Evolutionary conservation across 2,329 filamentous ascomycete genomes (phyloP).

Genomic region (Penicillium sp.): DNA sequence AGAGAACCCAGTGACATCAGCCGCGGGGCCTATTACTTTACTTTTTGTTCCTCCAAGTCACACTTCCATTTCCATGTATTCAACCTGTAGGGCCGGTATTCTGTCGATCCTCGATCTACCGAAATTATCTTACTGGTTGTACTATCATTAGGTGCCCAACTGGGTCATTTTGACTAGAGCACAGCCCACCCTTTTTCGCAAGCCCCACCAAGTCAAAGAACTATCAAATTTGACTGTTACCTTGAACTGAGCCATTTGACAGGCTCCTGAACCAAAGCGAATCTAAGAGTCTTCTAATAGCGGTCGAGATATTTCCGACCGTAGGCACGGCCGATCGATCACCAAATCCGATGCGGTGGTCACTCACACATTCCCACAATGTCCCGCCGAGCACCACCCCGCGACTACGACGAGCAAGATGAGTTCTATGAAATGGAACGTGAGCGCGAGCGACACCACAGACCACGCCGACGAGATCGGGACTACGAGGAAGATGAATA

Average conservation of each 20-base stretch:
- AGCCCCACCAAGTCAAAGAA: background rate
- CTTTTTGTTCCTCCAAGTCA: background rate
- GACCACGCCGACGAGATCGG: constrained; percentile 27
- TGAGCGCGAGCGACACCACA: constrained; percentile 25
- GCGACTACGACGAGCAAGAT: constrained; percentile 33
- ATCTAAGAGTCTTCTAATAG: background rate
- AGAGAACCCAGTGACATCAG: constrained; percentile 9
- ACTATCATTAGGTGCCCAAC: background rate
- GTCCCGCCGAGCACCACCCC: constrained; percentile 30
- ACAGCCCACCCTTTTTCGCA: background rate
- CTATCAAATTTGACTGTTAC: background rate
- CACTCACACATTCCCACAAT: constrained; percentile 18
- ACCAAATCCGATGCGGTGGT: constrained; percentile 1
- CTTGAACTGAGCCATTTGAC: background rate
- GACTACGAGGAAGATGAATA: constrained; percentile 31
- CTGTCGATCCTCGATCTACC: background rate
- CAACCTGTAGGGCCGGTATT: background rate
- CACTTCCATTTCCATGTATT: background rate
- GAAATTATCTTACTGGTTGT: background rate
- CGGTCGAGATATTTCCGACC: background rate
- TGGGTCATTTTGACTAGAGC: background rate
- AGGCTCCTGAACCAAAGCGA: background rate
- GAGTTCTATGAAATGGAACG: constrained; percentile 27
- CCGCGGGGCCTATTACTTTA: constrained; percentile 7
- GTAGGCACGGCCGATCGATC: background rate